Evolutionary conservation across 345 rosid species (phyloP), one percentile per base, ranked within the genome.

Genomic region (Ceriops zippeliana): DNA sequence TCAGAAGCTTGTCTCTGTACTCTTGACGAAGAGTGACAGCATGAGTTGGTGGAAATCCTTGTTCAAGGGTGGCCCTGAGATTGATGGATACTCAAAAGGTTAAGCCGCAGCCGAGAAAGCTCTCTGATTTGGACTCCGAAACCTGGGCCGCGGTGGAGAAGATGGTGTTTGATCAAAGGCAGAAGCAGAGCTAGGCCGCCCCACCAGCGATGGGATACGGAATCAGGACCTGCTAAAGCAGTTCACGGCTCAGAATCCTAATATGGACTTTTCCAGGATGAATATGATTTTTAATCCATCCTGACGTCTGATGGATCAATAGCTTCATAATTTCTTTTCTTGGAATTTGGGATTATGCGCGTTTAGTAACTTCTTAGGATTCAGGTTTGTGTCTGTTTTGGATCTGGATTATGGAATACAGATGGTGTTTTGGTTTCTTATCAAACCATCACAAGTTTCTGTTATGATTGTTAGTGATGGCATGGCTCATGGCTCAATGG

Each of bases 151-250:
- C 59, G 2, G 75, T 75, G 21, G 79, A 75, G 63, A 71, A 71
- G 79, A 71, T 75, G 76, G 71, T 79, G 79, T 71, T 70, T 24
- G 76, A 75, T 68, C 71, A 72, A 31, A 47, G 74, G 61, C 82
- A 72, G 76, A 72, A 72, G 68, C 66, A 24, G 1, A 64, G 65
- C 5, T 59, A 70, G 79, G 76, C 1, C 76, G 68, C 37, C 79
- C 82, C 0, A 68, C 79, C 2, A 75, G 74, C 27, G 70, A 66
- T 13, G 82, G 68, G 74, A 73, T 67, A 0, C 62, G 62, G 60
- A 70, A 74, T 20, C 70, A 74, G 51, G 72, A 67, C 21, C 30
- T 74, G 22, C 27, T 71, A 19, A 65, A 79, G 68, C 57, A 67
- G 21, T 71, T 75, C 38, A 66, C 70, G 65, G 71, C 75, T 66